These are phyloP conservation scores for Metrosideros polymorpha DNA, from an alignment of 441 rosid species.

Conservation along the genomic window DNA sequence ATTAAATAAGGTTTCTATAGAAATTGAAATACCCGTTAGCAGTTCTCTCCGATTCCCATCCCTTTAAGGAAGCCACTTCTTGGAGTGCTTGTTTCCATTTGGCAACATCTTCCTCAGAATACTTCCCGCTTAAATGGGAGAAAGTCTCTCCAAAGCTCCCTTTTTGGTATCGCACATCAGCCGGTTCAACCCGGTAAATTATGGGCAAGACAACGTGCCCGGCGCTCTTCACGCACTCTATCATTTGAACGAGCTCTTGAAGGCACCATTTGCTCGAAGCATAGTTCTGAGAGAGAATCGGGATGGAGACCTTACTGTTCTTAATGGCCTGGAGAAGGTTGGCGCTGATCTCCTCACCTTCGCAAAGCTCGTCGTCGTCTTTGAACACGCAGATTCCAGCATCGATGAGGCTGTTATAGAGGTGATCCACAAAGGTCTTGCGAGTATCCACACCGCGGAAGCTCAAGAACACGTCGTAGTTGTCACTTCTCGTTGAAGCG, in stretches of 20 bases:
- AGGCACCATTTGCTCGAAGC: background rate
- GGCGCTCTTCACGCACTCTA: accelerated
- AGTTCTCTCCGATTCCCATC: background rate
- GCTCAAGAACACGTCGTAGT: accelerated
- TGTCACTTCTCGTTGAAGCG: accelerated
- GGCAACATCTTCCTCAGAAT: background rate
- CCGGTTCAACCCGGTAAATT: background rate
- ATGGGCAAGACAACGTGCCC: background rate
- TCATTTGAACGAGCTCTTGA: background rate
- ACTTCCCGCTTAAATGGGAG: background rate
- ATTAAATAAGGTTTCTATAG: accelerated
- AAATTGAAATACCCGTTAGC: background rate
- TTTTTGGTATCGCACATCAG: accelerated
- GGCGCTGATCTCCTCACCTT: accelerated
- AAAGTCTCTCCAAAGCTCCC: background rate
- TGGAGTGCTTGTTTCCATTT: background rate
- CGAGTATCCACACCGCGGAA: background rate
- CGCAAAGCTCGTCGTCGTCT: background rate
- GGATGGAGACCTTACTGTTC: background rate
- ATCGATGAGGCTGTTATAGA: accelerated
- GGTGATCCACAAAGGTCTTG: background rate
- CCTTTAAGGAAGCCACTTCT: accelerated
- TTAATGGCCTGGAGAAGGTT: background rate
- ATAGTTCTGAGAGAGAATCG: accelerated
- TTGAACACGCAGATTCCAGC: accelerated